Evolutionary conservation across 2,329 filamentous ascomycete species (phyloP), one percentile per base, ranked within the genome.

Genomic region (Hypoxylon sp.): DNA sequence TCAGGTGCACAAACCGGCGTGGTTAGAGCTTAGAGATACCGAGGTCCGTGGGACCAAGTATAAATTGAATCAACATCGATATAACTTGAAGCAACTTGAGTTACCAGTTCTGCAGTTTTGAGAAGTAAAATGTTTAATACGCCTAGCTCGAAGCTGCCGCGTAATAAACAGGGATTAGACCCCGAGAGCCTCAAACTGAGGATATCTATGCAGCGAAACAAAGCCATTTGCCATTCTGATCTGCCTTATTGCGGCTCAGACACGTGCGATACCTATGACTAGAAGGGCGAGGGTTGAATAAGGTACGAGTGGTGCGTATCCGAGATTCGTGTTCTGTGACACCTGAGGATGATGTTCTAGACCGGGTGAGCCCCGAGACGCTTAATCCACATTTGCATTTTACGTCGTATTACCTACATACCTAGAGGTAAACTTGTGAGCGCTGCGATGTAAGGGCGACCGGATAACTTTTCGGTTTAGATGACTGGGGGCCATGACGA

Each of bases 161-260:
- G 56, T 51, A 52, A 60, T 60, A 43, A 48, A 45, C 50, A n/a
- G 13, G 34, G 34, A 57, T 46, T 50, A 49, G 30, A n/a, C 43
- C 19, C 19, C 6, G 30, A 38, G 28, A 59, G 6, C 49, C 21
- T 45, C 49, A 60, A 56, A 51, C 51, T 55, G 62, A 46, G 19
- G 25, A 34, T 17, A 28, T 2, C 14, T 38, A n/a, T n/a, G n/a
- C n/a, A 43, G 17, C 14, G 2, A 60, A 30, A 23, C 13, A 43
- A 51, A 60, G 14, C 21, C 3, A 23, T 51, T 57, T 7, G n/a
- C 34, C 28, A 32, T 60, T 32, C 17, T 21, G 25, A 46, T 63
- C 50, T 53, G 66, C 59, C 51, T 63, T 63, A 51, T 45, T 66
- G 66, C 59, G 66, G 66, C 48, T 66, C 46, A 36, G 23, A 36